phyloP scores from a whole-genome alignment of 768 basidiomycete species.

The Boletus edulis region DNA sequence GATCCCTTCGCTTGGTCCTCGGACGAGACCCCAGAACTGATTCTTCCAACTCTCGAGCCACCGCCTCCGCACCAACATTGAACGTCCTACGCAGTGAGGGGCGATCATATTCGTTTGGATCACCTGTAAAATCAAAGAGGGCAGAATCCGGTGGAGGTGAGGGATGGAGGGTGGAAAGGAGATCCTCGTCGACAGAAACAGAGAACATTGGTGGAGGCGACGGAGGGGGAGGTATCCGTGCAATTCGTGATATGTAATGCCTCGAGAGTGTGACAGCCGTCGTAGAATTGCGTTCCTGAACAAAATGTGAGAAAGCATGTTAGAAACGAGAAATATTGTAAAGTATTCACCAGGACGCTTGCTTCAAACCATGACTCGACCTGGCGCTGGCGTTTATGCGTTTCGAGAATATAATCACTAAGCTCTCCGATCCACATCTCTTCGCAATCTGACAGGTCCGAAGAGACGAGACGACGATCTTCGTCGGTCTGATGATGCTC shows the following conservation, averaged over 20 bases:
- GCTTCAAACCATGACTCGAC: slow-evolving; percentile 74
- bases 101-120: slow-evolving; percentile 23
- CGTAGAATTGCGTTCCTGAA: slow-evolving; percentile 65
- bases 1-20: slow-evolving; percentile 42
- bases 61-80: slow-evolving; percentile 47
- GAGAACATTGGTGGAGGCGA: slow-evolving; percentile 34
- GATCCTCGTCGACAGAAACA: slow-evolving; percentile 33
- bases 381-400: slow-evolving; percentile 69
- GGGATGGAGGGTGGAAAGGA: slow-evolving; percentile 33
- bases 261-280: slow-evolving; percentile 47
- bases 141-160: slow-evolving; percentile 36
- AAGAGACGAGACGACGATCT: slow-evolving; percentile 51
- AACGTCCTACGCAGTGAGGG: slow-evolving; percentile 20
- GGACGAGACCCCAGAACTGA: slow-evolving; percentile 43
- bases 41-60: slow-evolving; percentile 55
- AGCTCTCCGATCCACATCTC: slow-evolving; percentile 76
- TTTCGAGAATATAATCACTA: slow-evolving; percentile 65
- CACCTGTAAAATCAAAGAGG: slow-evolving; percentile 29
- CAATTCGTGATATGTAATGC: slow-evolving; percentile 41
- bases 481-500: slow-evolving; percentile 37
- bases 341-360: slow-evolving; percentile 52
- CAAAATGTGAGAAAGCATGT: slow-evolving; percentile 1
- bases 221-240: slow-evolving; percentile 43
- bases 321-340: background rate
- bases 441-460: slow-evolving; percentile 79